phyloP scores from a whole-genome alignment of 768 basidiomycete genomes.

The Multifurca ochricompacta region DNA sequence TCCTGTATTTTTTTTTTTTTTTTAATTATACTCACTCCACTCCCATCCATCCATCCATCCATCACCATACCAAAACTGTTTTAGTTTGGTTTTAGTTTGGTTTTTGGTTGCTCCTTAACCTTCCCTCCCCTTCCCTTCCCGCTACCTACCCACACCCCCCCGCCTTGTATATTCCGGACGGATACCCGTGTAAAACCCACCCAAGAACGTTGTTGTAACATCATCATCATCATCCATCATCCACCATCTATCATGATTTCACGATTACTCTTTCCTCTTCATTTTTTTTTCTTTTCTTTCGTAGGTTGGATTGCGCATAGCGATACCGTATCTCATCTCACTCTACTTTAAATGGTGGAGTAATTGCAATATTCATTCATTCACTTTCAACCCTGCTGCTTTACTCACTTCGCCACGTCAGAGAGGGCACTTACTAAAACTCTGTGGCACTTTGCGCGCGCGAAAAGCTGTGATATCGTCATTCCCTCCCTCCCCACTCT shows the following conservation, averaged over 20 bases:
- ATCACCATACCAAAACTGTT: not conserved
- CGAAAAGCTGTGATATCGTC: not conserved
- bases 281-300: not conserved
- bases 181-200: slow-evolving; percentile 10
- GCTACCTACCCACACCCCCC: not conserved
- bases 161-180: not conserved
- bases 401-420: not conserved
- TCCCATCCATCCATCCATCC: too few relatives aligned
- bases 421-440: too few relatives aligned
- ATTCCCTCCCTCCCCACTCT: not conserved
- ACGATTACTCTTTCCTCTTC: not conserved
- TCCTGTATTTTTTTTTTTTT: not conserved
- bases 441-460: too few relatives aligned
- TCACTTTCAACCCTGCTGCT: not conserved
- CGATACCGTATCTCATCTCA: slow-evolving; percentile 9
- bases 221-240: not conserved
- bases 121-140: too few relatives aligned
- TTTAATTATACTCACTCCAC: too few relatives aligned
- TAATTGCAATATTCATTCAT: slow-evolving; percentile 14
- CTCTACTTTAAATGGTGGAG: not conserved
- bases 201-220: slow-evolving; percentile 12
- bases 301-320: slow-evolving; percentile 15
- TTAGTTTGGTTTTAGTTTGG: not conserved
- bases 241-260: too few relatives aligned
- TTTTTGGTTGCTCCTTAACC: too few relatives aligned